Evolutionary conservation across 208 protist species (phyloP).

Genomic region (Crithidia brevicula): DNA sequence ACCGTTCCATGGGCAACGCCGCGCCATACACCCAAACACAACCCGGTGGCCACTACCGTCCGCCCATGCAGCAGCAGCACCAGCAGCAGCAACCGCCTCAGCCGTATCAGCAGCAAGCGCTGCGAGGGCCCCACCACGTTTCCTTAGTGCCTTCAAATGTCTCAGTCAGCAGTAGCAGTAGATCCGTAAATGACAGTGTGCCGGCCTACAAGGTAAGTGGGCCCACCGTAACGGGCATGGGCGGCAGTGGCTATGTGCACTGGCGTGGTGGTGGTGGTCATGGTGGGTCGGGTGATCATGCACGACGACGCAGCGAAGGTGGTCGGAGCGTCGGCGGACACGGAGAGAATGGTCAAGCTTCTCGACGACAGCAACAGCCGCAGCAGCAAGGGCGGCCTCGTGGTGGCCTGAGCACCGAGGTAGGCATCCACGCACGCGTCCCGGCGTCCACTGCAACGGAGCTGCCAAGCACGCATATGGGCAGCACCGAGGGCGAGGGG

Average conservation of each 20-base stretch:
- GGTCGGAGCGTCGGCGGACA: neutral
- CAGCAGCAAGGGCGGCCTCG: slow-evolving; percentile 5
- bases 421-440: too few species aligned
- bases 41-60: neutral
- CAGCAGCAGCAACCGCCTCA: neutral
- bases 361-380: slow-evolving; percentile 3
- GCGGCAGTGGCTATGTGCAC: neutral
- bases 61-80: neutral
- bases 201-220: neutral
- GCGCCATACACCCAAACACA: neutral
- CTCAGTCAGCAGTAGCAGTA: neutral
- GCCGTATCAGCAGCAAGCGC: neutral
- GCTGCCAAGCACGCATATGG: too few species aligned
- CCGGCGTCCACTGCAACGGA: too few species aligned
- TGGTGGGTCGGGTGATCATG: neutral
- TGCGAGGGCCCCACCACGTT: too few species aligned
- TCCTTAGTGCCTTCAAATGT: too few species aligned
- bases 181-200: neutral
- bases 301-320: neutral
- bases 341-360: neutral
- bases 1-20: slow-evolving; percentile 5
- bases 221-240: neutral
- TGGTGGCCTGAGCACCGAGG: too few species aligned
- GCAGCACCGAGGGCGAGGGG: too few species aligned
- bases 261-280: neutral